Percentiles rank a stretch among this genome's conserved stretches.
Evolutionary conservation across 257 asterid species (phyloP).

Genomic region (Solanum microdontum): DNA sequence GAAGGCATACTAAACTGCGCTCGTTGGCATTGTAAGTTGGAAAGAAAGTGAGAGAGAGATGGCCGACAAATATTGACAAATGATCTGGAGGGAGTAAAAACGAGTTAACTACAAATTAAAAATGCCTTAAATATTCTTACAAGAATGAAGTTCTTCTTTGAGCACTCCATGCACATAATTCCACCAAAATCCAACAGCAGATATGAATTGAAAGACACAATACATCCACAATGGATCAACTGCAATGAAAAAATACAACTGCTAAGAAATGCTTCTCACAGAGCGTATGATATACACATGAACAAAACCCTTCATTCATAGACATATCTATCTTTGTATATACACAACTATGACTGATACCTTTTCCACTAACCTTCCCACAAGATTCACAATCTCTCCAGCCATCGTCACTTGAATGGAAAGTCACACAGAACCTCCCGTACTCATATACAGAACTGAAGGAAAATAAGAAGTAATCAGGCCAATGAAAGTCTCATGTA

Average conservation of each 20-base stretch:
- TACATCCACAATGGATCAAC: constrained; percentile 82
- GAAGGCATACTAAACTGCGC: not conserved
- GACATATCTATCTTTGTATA: not conserved
- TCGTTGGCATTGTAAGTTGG: not conserved
- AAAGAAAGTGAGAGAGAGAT: not conserved
- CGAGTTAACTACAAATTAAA: not conserved
- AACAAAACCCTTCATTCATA: not conserved
- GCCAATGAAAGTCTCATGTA: not conserved
- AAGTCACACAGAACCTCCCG: constrained; percentile 70
- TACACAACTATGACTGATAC: not conserved
- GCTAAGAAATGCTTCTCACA: not conserved
- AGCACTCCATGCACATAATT: constrained; percentile 73
- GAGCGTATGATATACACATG: not conserved
- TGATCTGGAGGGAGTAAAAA: not conserved
- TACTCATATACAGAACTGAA: constrained; percentile 45
- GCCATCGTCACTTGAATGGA: constrained; percentile 59
- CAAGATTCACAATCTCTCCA: constrained; percentile 88
- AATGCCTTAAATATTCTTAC: constrained; percentile 25
- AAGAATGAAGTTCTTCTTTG: constrained; percentile 47
- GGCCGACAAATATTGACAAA: not conserved
- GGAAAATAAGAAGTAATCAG: constrained; percentile 2
- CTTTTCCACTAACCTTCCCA: constrained; percentile 43
- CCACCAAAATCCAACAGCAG: constrained; percentile 71
- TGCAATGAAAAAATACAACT: constrained; percentile 10
- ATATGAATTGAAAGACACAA: constrained; percentile 58